Evolutionary conservation across 1,284 basidiomycete genomes (phyloP), one percentile per base, ranked within the genome.

Genomic region (Moniliophthora roreri): DNA sequence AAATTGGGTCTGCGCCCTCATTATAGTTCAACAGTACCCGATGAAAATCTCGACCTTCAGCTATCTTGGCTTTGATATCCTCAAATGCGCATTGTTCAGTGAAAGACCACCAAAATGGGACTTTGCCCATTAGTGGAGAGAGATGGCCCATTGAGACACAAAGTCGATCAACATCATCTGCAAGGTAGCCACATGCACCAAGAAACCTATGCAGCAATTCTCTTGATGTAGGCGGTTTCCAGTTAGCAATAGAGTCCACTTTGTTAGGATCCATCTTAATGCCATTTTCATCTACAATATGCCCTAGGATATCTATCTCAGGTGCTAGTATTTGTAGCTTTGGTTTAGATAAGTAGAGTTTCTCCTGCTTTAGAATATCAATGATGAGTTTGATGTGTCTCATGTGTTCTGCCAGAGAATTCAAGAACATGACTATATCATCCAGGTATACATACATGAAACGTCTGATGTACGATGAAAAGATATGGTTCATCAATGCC

Each of bases 181-280:
- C 57, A 26, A 58, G 45, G 28, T 51, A 58, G 0, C 52, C 55
- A 10, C 54, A 41, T 1, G 57, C 50, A 7, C 55, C 57, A 1
- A 58, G 24, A 26, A 58, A 57, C 7, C 53, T 51, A 11, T 34
- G 39, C 6, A 54, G 47, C 21, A 54, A 24, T 20, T 54, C 47
- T 15, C 37, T 35, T 23, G 36, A 39, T 3, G 48, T 54, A 24
- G 49, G 52, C 1, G 52, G 46, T 40, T 42, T 42, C 53, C 73
- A 76, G 1, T 63, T 60, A 0, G 59, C 3, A 0, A 77, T 55
- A 0, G 55, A 3, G 13, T 69, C 62, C 0, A 77, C 68, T 23
- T 76, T 76, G 18, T 66, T 58, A 0, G 66, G 62, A 23, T 75
- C 73, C 64, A 74, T 73, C 0, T 56, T 48, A n/a, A 78, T 74